A percentile compares a stretch with the other conserved stretches of the same genome.
Evolutionary conservation across 2,329 filamentous ascomycete genomes (phyloP).

Genomic region (Leptosphaerulina australis): DNA sequence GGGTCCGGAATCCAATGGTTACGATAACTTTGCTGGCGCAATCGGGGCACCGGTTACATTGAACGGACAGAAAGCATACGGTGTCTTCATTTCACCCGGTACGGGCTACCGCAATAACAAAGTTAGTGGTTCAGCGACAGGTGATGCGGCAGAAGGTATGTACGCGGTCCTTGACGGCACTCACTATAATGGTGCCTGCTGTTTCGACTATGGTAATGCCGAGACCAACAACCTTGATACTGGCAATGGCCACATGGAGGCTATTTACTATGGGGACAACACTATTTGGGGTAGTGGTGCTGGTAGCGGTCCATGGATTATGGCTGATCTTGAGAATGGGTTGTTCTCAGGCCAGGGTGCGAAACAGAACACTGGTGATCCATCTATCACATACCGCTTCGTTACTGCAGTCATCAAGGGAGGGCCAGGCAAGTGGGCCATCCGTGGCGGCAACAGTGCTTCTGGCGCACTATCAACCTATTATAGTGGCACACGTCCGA

Average conservation of each 20-base stretch:
- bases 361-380: constrained; percentile 58
- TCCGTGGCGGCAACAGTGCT: constrained; percentile 63
- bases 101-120: constrained; percentile 68
- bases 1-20: constrained; percentile 63
- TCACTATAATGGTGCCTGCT: constrained; percentile 64
- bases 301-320: constrained; percentile 68
- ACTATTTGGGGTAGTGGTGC: constrained; percentile 63
- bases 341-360: constrained; percentile 63
- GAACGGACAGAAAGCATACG: constrained; percentile 67
- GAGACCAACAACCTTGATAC: constrained; percentile 52
- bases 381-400: constrained; percentile 62
- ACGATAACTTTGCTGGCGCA: constrained; percentile 65
- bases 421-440: constrained; percentile 61
- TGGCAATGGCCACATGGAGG: constrained; percentile 71
- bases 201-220: constrained; percentile 54
- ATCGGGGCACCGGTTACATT: constrained; percentile 66
- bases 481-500: constrained; percentile 64
- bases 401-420: constrained; percentile 65
- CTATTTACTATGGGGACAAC: constrained; percentile 67
- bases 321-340: constrained; percentile 72
- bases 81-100: constrained; percentile 66
- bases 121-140: constrained; percentile 59
- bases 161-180: constrained; percentile 66
- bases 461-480: constrained; percentile 63
- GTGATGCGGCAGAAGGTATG: constrained; percentile 64